Evolutionary conservation across 2,329 filamentous ascomycete genomes (phyloP).

Genomic region (Trichoderma sp.): DNA sequence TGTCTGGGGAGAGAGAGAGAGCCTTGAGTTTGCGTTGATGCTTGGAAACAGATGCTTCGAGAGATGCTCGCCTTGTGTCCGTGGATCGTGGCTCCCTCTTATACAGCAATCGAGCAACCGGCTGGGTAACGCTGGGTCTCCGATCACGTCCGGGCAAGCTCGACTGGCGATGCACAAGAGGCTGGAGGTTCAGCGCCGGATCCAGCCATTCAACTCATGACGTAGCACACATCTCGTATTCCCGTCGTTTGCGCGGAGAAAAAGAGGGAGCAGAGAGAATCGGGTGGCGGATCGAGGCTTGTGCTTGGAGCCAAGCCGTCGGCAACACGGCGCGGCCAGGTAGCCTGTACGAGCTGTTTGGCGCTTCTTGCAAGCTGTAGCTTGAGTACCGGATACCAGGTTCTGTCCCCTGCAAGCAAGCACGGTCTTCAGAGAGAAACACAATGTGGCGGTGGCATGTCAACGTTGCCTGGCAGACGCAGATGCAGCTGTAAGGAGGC

Average conservation of each 20-base stretch:
- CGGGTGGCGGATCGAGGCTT: slow-evolving; percentile 8
- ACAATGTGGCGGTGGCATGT: not conserved
- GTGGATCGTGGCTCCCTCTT: slow-evolving; percentile 16
- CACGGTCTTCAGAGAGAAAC: not conserved
- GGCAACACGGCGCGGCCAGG: slow-evolving; percentile 17
- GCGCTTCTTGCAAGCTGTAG: fast-evolving
- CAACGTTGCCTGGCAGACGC: not conserved
- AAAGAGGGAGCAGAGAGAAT: not conserved
- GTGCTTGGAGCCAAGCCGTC: not conserved
- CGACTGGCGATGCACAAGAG: slow-evolving; percentile 19
- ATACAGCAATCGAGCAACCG: not conserved
- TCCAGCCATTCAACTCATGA: slow-evolving; percentile 28
- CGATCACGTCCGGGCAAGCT: slow-evolving; percentile 10
- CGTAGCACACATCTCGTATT: slow-evolving; percentile 35
- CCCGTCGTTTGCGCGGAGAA: slow-evolving; percentile 9
- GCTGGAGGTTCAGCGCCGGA: slow-evolving; percentile 14
- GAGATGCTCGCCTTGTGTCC: too few species aligned
- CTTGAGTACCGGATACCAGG: not conserved
- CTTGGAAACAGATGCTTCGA: not conserved
- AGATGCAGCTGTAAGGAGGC: slow-evolving; percentile 24
- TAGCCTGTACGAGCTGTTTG: not conserved
- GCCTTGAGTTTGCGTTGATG: not conserved
- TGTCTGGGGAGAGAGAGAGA: not conserved
- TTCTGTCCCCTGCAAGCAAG: too few species aligned
- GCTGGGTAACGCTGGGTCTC: not conserved